Percentiles rank a stretch among this genome's conserved stretches.
Conservation (phyloP, 2,329 filamentous ascomycete species). For the Didymella sp. region DNA sequence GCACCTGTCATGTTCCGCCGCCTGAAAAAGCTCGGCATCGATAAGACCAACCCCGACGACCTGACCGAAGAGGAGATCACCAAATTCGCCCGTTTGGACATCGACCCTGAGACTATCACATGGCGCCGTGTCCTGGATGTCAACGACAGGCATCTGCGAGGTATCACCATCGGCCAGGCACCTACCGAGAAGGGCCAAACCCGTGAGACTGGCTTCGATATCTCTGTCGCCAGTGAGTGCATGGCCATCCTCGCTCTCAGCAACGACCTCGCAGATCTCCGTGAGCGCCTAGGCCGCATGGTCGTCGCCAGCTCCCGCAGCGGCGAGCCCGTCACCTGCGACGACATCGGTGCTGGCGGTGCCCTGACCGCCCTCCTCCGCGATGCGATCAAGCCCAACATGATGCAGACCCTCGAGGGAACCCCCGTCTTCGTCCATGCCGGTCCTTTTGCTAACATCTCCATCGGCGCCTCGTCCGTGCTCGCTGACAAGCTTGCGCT, state of each 20-base stretch:
- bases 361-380: constrained; percentile 94
- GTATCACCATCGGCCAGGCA: constrained; percentile 86
- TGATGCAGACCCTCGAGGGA: constrained; percentile 98
- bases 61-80: constrained; percentile 87
- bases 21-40: constrained; percentile 92
- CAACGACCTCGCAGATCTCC: constrained; percentile 85
- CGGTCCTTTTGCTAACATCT: constrained; percentile 97
- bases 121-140: constrained; percentile 97
- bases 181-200: constrained; percentile 88
- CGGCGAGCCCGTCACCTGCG: constrained; percentile 92
- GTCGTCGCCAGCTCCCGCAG: constrained; percentile 85
- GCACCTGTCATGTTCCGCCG: constrained; percentile 90
- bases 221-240: constrained; percentile 95
- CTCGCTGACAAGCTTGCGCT: constrained; percentile 93
- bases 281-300: constrained; percentile 93
- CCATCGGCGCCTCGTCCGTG: constrained; percentile 94
- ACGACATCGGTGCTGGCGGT: constrained; percentile 91
- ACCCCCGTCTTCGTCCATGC: constrained; percentile 98
- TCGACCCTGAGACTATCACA: constrained; percentile 95
- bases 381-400: constrained; percentile 97
- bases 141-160: constrained; percentile 91
- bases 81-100: constrained; percentile 91
- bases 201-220: constrained; percentile 93
- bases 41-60: constrained; percentile 91
- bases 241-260: constrained; percentile 98